Percentiles rank a stretch among this genome's conserved stretches.
Evolutionary conservation across 2,329 filamentous ascomycete species (phyloP).

Genomic region (Dactylellina sp.): DNA sequence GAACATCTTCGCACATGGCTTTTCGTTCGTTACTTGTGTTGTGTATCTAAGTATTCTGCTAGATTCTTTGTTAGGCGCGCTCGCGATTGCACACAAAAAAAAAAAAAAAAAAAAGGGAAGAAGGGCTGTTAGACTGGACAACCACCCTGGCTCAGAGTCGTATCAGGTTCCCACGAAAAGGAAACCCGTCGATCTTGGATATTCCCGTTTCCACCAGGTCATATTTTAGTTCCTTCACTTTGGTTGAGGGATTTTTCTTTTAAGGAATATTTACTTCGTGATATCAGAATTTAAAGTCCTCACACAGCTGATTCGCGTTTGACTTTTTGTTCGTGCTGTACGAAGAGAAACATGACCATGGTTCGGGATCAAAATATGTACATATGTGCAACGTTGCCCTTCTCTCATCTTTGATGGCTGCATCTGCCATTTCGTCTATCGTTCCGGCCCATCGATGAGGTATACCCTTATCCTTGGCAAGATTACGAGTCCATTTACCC

Average conservation of each 20-base stretch:
- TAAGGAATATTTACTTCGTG: conserved; percentile 3
- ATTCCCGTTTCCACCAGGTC: conserved; percentile 46
- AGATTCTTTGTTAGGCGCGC: too few relatives aligned
- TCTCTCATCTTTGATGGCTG: neutral
- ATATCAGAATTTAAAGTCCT: neutral
- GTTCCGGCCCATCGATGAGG: conserved; percentile 21
- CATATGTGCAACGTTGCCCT: neutral
- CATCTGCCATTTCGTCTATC: conserved; percentile 38
- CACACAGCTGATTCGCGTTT: too few relatives aligned
- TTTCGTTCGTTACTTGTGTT: conserved; percentile 29
- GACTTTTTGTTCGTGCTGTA: neutral
- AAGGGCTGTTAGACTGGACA: neutral
- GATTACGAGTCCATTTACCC: conserved; percentile 42
- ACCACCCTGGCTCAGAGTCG: conserved; percentile 39
- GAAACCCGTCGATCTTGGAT: conserved; percentile 39
- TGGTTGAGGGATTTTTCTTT: conserved; percentile 43
- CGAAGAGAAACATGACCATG: conserved; percentile 13
- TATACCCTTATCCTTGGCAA: conserved; percentile 21
- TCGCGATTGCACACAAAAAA: conserved; percentile 35
- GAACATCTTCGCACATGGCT: conserved; percentile 26
- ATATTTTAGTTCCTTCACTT: conserved; percentile 42
- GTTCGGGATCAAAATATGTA: conserved; percentile 10
- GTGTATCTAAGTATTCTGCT: conserved; percentile 25
- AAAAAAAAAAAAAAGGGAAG: too few relatives aligned
- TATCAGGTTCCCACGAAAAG: conserved; percentile 42